These are phyloP conservation scores for Phytopythium helicoides DNA, from an alignment of 352 stramenopile species.

Conservation along the genomic window DNA sequence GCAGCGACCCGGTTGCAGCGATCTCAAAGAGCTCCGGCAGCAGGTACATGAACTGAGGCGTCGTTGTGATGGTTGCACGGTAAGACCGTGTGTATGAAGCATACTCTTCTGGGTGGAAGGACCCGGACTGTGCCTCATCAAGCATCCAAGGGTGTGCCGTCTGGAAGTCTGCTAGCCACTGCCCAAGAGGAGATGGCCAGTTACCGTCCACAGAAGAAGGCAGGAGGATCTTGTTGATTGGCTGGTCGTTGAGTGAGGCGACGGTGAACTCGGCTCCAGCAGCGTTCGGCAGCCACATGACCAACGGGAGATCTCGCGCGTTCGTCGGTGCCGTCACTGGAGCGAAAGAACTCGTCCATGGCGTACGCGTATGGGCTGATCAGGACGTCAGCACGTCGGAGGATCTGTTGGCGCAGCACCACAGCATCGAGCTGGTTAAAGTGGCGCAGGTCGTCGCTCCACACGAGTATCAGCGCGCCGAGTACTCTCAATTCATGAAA, in stretches of 20 bases:
- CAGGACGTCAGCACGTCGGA: constrained; percentile 65
- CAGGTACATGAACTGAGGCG: constrained; percentile 73
- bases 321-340: constrained; percentile 44
- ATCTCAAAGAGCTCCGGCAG: constrained; percentile 85
- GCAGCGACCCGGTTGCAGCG: constrained; percentile 56
- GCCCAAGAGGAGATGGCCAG: constrained; percentile 63
- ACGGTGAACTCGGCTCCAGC: constrained; percentile 60
- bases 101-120: constrained; percentile 57
- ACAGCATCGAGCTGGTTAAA: constrained; percentile 75
- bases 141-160: constrained; percentile 39
- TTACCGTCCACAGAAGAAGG: constrained; percentile 29
- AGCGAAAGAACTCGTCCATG: constrained; percentile 76
- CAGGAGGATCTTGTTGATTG: constrained; percentile 76
- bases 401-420: constrained; percentile 53
- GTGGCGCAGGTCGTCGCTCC: constrained; percentile 80
- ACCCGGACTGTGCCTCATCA: constrained; percentile 58
- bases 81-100: constrained; percentile 73
- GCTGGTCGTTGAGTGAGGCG: constrained; percentile 58
- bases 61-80: constrained; percentile 68
- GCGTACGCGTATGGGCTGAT: constrained; percentile 76
- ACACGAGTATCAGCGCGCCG: constrained; percentile 70
- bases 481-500: constrained; percentile 65
- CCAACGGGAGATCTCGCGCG: constrained; percentile 55
- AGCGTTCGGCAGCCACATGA: constrained; percentile 69
- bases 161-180: constrained; percentile 64